These are phyloP conservation scores for Aspergillus ustus DNA, from an alignment of 2,329 filamentous ascomycete genomes.

Conservation along the genomic window DNA sequence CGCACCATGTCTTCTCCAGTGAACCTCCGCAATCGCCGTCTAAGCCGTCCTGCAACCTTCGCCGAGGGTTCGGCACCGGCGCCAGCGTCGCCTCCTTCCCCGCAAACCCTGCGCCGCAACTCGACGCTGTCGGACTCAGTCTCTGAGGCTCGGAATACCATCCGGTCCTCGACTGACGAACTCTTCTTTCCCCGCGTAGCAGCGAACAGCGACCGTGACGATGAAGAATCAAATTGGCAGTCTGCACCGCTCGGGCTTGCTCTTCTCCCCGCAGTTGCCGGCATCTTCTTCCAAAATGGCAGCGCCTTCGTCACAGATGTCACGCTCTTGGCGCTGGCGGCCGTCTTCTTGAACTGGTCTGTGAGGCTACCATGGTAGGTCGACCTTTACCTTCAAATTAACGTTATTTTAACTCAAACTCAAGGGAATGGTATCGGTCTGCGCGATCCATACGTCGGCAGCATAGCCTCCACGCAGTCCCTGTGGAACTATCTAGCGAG, in stretches of 20 bases:
- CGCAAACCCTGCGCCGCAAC: conserved; percentile 64
- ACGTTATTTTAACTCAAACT: conserved; percentile 13
- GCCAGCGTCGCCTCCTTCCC: conserved; percentile 23
- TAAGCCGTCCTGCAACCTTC: conserved; percentile 42
- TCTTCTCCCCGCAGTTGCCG: conserved; percentile 82
- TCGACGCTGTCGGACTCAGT: conserved; percentile 79
- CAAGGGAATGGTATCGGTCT: conserved; percentile 74
- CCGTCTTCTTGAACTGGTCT: conserved; percentile 90
- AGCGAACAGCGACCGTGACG: conserved; percentile 36
- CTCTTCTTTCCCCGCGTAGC: conserved; percentile 64
- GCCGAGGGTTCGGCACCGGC: conserved; percentile 29
- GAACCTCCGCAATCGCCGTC: conserved; percentile 42
- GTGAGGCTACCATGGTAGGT: conserved; percentile 84
- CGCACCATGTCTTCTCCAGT: conserved; percentile 18
- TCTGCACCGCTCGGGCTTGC: conserved; percentile 82
- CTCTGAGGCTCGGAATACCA: conserved; percentile 66
- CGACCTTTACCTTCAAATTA: conserved; percentile 8
- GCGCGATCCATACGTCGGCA: conserved; percentile 67
- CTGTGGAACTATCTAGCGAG: conserved; percentile 34
- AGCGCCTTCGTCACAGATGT: conserved; percentile 83
- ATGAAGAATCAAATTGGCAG: conserved; percentile 72
- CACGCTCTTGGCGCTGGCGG: conserved; percentile 77
- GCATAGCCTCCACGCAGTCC: conserved; percentile 28
- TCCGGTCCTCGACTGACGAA: conserved; percentile 71
- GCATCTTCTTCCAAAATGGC: conserved; percentile 83